Evolutionary conservation across 768 basidiomycete genomes (phyloP), one percentile per base, ranked within the genome.

Genomic region (Mycena chlorophos): DNA sequence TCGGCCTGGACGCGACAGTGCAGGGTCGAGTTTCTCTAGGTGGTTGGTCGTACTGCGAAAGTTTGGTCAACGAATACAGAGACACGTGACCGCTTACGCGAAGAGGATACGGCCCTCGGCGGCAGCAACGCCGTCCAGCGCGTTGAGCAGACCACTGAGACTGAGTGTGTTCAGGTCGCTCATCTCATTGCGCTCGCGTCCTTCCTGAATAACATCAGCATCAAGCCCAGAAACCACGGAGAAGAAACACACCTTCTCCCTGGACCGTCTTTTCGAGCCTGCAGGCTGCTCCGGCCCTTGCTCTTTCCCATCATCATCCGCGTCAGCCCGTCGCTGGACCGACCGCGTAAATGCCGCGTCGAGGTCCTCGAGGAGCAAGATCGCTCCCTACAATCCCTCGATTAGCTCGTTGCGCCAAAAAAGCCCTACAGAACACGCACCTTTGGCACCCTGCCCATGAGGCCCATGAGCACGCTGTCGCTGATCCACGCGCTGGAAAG

Each of bases 301-400:
- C 45, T 65, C 63, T 26, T 53, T 55, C 1, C 62, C 52, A 10
- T 73, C 64, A 58, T 69, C 56, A 27, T 76, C 77, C 56, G 68
- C 63, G 46, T 69, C 59, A 56, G 66, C 67, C 60, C 88, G 85
- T 38, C 91, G 83, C 17, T 79, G 78, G 3, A 84, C 82, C 60
- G 86, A 89, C 48, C 91, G 80, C 16, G 88, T 88, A 67, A 94
- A 94, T 0, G 91, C 91, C 0, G 92, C 92, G 63, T 94, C 91
- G 42, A 96, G 83, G 69, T 96, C 94, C 68, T 96, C 94, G 20
- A 96, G 80, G 12, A 96, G 79, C 52, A 96, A 84, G 40, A 96
- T 89, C 86, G 84, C 29, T 88, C 84, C 60, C 60, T 61, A 28
- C 20, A 34, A 47, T 16, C 37, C 48, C 29, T 29, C 25, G 20